These are phyloP conservation scores for Nevesoporus exiguus DNA, from an alignment of 768 basidiomycete genomes.

Conservation along the genomic window DNA sequence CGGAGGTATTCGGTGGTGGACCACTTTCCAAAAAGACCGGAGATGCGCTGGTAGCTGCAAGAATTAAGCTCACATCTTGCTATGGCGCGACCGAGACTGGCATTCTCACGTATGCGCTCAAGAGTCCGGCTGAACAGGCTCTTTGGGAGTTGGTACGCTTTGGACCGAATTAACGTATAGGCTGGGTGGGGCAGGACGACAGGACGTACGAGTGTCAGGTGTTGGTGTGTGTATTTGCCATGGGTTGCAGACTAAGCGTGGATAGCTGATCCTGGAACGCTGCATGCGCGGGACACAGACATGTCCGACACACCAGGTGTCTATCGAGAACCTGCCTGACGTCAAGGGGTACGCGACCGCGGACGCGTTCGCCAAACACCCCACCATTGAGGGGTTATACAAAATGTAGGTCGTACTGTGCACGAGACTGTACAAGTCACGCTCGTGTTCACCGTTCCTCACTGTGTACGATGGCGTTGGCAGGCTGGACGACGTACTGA, in stretches of 20 bases:
- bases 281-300: not conserved
- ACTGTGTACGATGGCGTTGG: not conserved
- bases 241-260: not conserved
- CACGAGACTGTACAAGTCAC: not conserved
- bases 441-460: not conserved
- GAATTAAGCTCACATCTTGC: constrained; percentile 31
- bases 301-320: not conserved
- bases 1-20: constrained; percentile 36
- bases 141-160: constrained; percentile 36
- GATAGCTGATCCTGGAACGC: not conserved
- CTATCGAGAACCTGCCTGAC: not conserved
- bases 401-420: not conserved
- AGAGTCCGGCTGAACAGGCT: constrained; percentile 19
- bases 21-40: constrained; percentile 37
- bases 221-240: constrained; percentile 25
- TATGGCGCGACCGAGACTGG: constrained; percentile 42
- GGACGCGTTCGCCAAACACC: not conserved
- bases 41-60: constrained; percentile 31
- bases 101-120: constrained; percentile 13
- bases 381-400: not conserved
- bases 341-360: not conserved
- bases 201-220: constrained; percentile 38
- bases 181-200: constrained; percentile 38
- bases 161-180: constrained; percentile 18
- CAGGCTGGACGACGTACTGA: not conserved